Percentiles rank a stretch among this genome's conserved stretches.
phyloP scores from a whole-genome alignment of 2,329 filamentous ascomycete genomes.

The Exophiala sideris region DNA sequence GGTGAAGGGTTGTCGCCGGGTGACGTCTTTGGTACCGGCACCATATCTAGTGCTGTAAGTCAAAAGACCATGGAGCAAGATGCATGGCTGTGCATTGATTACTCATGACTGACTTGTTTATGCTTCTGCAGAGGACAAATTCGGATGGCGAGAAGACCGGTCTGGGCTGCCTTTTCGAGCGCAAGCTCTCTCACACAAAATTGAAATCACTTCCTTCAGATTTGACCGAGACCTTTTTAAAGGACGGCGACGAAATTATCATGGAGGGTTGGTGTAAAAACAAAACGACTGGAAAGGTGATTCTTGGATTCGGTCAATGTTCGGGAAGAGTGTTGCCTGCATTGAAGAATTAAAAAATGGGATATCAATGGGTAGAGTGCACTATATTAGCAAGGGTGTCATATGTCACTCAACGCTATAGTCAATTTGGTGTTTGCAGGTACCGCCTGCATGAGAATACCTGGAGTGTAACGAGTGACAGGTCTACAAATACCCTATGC shows the following conservation, averaged over 20 bases:
- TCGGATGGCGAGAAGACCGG: conserved; percentile 11
- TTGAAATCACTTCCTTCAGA: conserved; percentile 4
- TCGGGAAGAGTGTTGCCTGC: conserved; percentile 12
- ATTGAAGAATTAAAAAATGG: background rate
- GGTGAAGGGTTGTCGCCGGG: conserved; percentile 26
- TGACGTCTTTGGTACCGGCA: conserved; percentile 30
- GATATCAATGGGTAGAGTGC: no score
- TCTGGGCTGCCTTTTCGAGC: conserved; percentile 15
- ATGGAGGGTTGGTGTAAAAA: conserved; percentile 8
- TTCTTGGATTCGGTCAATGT: conserved; percentile 15
- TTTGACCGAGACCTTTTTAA: conserved; percentile 10
- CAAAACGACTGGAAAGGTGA: conserved; percentile 2
- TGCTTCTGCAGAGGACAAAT: background rate
- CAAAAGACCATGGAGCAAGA: background rate
- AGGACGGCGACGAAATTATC: conserved; percentile 18
- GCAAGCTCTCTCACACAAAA: conserved; percentile 2
- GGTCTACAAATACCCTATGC: no score
- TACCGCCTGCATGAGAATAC: no score
- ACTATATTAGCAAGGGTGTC: no score
- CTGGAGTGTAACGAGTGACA: no score
- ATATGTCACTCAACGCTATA: no score
- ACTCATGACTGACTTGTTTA: background rate
- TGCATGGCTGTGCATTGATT: background rate
- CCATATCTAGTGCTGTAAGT: conserved; percentile 20
- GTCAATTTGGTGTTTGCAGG: no score